A percentile compares a stretch with the other conserved stretches of the same genome.
Conservation (phyloP, 352 stramenopile genomes). For the Phytophthora vignae region DNA sequence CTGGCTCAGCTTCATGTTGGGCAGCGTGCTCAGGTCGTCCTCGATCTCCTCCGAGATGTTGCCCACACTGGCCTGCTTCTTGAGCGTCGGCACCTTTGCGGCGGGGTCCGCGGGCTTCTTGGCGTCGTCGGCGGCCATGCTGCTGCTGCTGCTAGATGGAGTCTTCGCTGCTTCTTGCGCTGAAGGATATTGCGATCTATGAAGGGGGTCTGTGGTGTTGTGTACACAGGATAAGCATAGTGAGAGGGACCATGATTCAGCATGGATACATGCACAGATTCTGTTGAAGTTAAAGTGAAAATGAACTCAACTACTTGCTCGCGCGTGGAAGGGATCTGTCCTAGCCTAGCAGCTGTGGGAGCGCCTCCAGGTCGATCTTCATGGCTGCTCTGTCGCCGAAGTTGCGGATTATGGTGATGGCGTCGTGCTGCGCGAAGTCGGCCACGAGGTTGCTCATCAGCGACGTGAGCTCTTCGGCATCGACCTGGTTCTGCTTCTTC, state of each 20-base stretch:
- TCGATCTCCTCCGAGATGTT: constrained; percentile 92
- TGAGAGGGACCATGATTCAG: background rate
- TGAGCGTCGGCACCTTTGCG: constrained; percentile 36
- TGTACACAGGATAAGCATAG: background rate
- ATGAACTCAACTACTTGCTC: background rate
- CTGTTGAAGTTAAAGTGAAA: constrained; percentile 7
- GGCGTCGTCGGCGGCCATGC: constrained; percentile 24
- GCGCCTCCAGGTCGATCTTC: constrained; percentile 60
- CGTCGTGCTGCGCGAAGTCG: constrained; percentile 68
- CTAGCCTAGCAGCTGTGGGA: constrained; percentile 55
- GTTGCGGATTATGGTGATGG: constrained; percentile 71
- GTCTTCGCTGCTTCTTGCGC: background rate
- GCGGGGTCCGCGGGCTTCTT: constrained; percentile 16
- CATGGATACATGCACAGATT: background rate
- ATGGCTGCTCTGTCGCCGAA: constrained; percentile 71
- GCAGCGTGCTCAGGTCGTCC: constrained; percentile 78
- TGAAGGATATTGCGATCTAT: constrained; percentile 12
- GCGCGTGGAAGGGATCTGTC: background rate
- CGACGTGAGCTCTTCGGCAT: constrained; percentile 57
- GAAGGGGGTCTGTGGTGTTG: background rate
- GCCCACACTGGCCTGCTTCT: constrained; percentile 80
- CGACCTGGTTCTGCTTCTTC: constrained; percentile 43
- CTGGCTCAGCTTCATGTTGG: constrained; percentile 80
- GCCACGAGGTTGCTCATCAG: constrained; percentile 55
- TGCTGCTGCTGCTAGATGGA: background rate